Base-by-base conservation (phyloP, 495 filamentous ascomycete genomes). In the Lasiosphaeria miniovina region DNA sequence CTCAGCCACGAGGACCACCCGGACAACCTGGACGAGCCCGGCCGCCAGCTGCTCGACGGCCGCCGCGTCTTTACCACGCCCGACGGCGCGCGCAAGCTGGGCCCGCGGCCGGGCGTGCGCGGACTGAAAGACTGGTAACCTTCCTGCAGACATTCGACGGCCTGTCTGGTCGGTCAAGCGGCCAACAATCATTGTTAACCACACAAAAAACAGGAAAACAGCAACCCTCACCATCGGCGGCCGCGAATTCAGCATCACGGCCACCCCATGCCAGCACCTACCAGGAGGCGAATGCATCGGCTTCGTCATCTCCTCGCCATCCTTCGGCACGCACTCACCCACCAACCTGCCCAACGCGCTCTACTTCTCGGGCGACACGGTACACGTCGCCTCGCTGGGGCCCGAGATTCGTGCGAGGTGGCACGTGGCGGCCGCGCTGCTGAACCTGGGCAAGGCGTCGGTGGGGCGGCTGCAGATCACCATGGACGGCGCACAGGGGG, bases 1-100 rank as follows among this genome's bases (percentile, higher is more conserved):
- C 72, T 85, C 12, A 79, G 77, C 65, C 80, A 85, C 57, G 82
- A 83, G 68, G 81, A 83, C 63, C 80, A 85, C 57, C 71, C 73
- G 0, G 80, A 84, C 58, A 85, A 83, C 60, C 73, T 85, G 0
- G 80, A 84, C 40, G 68, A 71, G 31, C 60, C 60, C 2, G 71
- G 74, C 9, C 73, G 72, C 14, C 36, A 43, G 15, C 68, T 82
- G 0, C 74, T 85, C 33, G 68, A 83, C 52, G 80, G 79, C 6
- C 77, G 78, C 8, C 66, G 54, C 4, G 79, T 84, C 9, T 67
- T 84, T 14, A 84, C 81, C 0, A 84, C 81, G 0, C 36, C 71
- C 0, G 79, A 83, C 67, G 80, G 80, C 5, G 74, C 73, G 0
- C 71, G 66, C 15, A 77, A 77, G 17, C 74, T 78, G 3, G 71